Conservation (phyloP, 441 rosid species). For the Gossypium schwendimanii region DNA sequence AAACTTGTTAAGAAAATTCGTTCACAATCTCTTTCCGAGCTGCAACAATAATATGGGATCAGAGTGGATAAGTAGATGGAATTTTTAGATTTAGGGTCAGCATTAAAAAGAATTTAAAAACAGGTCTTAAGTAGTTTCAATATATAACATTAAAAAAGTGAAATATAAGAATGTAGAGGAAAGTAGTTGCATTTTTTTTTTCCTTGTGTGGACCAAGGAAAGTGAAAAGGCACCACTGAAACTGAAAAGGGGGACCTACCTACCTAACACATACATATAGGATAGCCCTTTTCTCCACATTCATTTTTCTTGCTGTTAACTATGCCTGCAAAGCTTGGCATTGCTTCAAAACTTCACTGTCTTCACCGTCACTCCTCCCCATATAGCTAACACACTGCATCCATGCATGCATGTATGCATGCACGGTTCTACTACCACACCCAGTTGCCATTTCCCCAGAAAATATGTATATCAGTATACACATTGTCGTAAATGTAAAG, state of each 20-base stretch:
- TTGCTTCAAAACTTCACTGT: background rate
- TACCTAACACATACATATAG: background rate
- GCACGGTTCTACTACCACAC: background rate
- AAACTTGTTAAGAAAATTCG: too few species aligned
- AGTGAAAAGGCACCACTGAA: background rate
- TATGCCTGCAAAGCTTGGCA: background rate
- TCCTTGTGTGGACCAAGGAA: too few species aligned
- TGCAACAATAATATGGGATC: too few species aligned
- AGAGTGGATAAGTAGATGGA: too few species aligned
- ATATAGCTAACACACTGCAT: background rate
- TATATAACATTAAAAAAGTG: too few species aligned
- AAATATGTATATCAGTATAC: background rate
- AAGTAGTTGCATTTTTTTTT: too few species aligned
- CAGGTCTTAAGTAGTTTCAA: too few species aligned
- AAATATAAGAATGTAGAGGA: background rate
- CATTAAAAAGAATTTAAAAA: too few species aligned
- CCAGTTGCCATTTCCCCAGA: background rate
- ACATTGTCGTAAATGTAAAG: background rate
- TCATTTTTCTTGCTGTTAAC: background rate
- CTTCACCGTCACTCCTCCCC: background rate
- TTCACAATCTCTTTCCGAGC: too few species aligned
- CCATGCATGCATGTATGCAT: constrained; percentile 1
- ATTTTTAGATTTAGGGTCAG: too few species aligned
- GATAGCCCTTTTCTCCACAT: background rate
- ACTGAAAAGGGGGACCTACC: background rate